Conservation (phyloP, 164 flowering plant species). For the Chloranthus sessilifolius region DNA sequence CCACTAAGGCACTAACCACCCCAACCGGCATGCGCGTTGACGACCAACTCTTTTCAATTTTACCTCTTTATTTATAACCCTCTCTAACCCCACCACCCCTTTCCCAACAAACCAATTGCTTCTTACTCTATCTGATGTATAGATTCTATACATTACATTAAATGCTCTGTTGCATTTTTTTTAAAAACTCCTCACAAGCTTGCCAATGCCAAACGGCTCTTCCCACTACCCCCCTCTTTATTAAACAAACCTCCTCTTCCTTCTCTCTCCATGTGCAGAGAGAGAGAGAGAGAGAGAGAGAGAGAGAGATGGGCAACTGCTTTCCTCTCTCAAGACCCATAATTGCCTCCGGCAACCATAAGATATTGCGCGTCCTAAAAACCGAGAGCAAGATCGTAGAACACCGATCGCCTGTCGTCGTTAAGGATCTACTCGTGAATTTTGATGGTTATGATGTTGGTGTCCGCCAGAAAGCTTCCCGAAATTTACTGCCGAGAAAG, state of each 20-base stretch:
- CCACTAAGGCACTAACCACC: constrained; percentile 42
- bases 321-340: constrained; percentile 7
- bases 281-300: no score
- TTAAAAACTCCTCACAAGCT: not conserved
- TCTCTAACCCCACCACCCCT: not conserved
- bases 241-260: not conserved
- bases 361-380: constrained; percentile 18
- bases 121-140: not conserved
- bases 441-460: constrained; percentile 13
- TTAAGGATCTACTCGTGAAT: constrained; percentile 24
- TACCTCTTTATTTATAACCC: not conserved
- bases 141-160: no score
- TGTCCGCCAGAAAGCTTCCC: constrained; percentile 9
- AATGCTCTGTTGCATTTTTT: no score
- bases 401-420: constrained; percentile 19
- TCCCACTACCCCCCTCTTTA: not conserved
- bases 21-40: constrained; percentile 35
- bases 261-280: not conserved
- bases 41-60: constrained; percentile 9
- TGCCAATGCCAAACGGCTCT: no score
- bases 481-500: constrained; percentile 26
- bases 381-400: constrained; percentile 25
- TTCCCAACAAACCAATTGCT: constrained; percentile 11
- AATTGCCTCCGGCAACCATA: not conserved
- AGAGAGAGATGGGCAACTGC: constrained; percentile 25